Evolutionary conservation across 2,329 filamentous ascomycete genomes (phyloP).

Genomic region (Xylariaceae sp.): DNA sequence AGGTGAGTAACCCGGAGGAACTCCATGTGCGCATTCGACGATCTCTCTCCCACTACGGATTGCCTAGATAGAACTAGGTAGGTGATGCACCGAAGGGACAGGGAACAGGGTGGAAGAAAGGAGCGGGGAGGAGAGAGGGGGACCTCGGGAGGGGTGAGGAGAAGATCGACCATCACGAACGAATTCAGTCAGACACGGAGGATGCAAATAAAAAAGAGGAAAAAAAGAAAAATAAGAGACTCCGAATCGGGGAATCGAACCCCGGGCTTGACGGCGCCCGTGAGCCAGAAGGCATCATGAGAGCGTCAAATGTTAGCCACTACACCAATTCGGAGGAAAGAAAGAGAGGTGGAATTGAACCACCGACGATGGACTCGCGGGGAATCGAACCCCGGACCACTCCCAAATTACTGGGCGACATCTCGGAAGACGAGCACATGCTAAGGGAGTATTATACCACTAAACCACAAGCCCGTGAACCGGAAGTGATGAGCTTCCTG

Average conservation of each 20-base stretch:
- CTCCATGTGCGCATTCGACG: not conserved
- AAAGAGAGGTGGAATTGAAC: conserved; percentile 14
- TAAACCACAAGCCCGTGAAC: conserved; percentile 17
- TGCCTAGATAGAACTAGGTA: not conserved
- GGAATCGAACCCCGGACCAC: conserved; percentile 26
- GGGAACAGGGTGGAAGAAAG: not conserved
- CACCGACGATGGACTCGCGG: conserved; percentile 21
- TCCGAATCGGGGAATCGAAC: conserved; percentile 30
- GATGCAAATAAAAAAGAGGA: not conserved
- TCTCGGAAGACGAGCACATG: not conserved
- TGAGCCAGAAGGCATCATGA: conserved; percentile 17
- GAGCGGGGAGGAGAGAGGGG: not conserved
- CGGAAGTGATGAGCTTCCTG: conserved; percentile 9
- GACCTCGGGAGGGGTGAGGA: too few species aligned
- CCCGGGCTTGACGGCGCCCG: conserved; percentile 22
- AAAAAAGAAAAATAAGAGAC: not conserved
- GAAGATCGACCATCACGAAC: not conserved
- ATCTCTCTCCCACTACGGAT: not conserved
- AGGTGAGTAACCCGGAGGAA: not conserved
- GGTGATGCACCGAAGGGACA: not conserved
- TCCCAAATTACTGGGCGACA: conserved; percentile 13
- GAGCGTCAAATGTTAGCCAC: conserved; percentile 35
- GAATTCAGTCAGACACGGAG: not conserved
- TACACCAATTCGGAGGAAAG: conserved; percentile 33
- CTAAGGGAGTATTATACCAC: conserved; percentile 10